A percentile compares a stretch with the other conserved stretches of the same genome.
These are phyloP conservation scores for Pythium brassicae DNA, from an alignment of 352 stramenopile genomes.

Conservation along the genomic window DNA sequence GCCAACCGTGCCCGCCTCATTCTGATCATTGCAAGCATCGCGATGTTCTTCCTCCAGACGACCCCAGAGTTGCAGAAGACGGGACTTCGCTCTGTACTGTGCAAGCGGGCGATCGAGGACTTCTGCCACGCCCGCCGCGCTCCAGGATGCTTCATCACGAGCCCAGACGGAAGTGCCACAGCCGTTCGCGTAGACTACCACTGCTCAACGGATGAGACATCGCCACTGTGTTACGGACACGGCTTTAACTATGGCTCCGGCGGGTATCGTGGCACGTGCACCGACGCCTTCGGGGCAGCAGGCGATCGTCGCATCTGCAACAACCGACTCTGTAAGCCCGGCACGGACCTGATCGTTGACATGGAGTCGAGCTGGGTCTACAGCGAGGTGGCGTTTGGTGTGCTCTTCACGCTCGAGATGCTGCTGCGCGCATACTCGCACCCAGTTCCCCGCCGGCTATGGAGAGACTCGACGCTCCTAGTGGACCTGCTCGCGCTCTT, in stretches of 20 bases:
- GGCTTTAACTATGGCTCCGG: conserved; percentile 32
- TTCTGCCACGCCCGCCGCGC: conserved; percentile 30
- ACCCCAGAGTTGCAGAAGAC: conserved; percentile 48
- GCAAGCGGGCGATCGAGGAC: conserved; percentile 29
- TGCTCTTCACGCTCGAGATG: conserved; percentile 38
- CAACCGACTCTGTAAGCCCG: conserved; percentile 40
- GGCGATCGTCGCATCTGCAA: conserved; percentile 26
- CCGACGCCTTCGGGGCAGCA: conserved; percentile 17
- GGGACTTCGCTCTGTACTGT: conserved; percentile 29
- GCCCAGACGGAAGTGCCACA: conserved; percentile 15
- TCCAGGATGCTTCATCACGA: conserved; percentile 33
- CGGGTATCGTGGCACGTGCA: conserved; percentile 18
- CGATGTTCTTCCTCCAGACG: conserved; percentile 50
- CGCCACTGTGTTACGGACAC: conserved; percentile 22
- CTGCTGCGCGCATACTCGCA: conserved; percentile 24
- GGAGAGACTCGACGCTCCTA: conserved; percentile 20
- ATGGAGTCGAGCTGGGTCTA: conserved; percentile 54
- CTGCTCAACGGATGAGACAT: conserved; percentile 15
- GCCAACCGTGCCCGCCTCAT: conserved; percentile 29
- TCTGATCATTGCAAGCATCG: conserved; percentile 37
- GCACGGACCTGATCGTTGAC: conserved; percentile 30
- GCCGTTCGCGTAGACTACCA: conserved; percentile 20
- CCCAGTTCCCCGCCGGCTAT: conserved; percentile 21
- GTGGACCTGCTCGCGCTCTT: conserved; percentile 25
- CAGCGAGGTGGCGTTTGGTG: conserved; percentile 36